Conservation (phyloP, 139 green algal species). For the Pseudopediastrum boryanum region DNA sequence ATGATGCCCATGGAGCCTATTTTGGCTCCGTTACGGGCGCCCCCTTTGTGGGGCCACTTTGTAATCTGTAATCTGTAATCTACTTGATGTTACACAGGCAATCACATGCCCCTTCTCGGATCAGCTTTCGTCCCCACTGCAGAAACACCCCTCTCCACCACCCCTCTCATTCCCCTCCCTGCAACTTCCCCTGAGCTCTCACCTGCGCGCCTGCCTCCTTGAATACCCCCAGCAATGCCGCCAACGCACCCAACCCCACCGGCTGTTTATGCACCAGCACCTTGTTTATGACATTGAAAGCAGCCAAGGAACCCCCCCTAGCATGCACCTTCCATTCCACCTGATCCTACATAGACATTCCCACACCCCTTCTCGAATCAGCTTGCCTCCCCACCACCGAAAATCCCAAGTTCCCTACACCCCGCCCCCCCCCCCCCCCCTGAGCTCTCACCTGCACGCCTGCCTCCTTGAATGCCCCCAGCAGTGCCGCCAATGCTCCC, state of each 20-base stretch:
- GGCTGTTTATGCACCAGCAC: constrained; percentile 71
- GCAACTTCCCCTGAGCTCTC: too few relatives aligned
- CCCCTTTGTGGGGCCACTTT: too few relatives aligned
- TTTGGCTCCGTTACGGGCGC: too few relatives aligned
- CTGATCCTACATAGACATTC: too few relatives aligned
- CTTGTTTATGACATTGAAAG: constrained; percentile 98
- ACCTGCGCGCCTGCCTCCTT: constrained; percentile 53
- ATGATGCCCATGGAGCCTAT: too few relatives aligned
- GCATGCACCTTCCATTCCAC: too few relatives aligned
- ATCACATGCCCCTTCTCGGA: too few relatives aligned
- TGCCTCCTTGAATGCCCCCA: constrained; percentile 61
- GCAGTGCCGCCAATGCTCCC: constrained; percentile 49
- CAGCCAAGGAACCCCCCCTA: constrained; percentile 97
- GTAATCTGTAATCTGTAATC: too few relatives aligned
- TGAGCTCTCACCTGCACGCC: constrained; percentile 43
- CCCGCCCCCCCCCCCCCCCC: too few relatives aligned
- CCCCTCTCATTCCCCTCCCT: too few relatives aligned
- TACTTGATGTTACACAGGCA: too few relatives aligned
- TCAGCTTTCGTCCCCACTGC: neutral
- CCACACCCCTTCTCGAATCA: too few relatives aligned
- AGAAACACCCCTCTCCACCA: neutral
- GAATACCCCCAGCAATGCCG: constrained; percentile 63
- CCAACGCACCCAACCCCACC: constrained; percentile 37
- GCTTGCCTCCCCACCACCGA: neutral
- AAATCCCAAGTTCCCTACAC: neutral